Evolutionary conservation across 2,329 filamentous ascomycete genomes (phyloP).

Genomic region (Colletotrichum salicis): DNA sequence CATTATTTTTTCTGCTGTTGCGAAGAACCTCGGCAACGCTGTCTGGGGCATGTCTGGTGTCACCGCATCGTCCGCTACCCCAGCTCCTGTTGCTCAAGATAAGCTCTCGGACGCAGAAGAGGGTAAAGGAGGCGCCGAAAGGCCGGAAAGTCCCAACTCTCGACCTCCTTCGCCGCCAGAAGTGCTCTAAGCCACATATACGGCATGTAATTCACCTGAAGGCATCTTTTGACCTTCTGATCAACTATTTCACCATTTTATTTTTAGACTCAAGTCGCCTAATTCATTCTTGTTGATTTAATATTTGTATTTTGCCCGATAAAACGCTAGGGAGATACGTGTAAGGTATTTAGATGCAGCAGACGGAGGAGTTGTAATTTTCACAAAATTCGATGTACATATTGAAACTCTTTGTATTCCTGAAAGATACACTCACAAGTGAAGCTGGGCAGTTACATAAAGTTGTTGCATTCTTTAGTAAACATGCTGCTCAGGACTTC

Average conservation of each 20-base stretch:
- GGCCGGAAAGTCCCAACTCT: not conserved
- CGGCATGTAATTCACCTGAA: not conserved
- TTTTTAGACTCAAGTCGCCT: not conserved
- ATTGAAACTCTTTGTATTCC: not conserved
- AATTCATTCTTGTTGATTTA: not conserved
- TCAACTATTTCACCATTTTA: not conserved
- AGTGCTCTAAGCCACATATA: not conserved
- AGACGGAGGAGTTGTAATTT: not conserved
- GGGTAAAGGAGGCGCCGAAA: not conserved
- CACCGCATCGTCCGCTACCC: not conserved
- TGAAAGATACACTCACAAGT: too few relatives aligned
- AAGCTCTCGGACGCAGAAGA: not conserved
- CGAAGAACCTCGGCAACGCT: constrained; percentile 10
- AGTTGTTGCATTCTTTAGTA: too few relatives aligned
- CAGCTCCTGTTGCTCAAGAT: not conserved
- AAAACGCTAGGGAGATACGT: not conserved
- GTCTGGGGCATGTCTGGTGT: constrained; percentile 17
- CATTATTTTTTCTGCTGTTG: constrained; percentile 5
- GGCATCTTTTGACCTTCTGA: too few relatives aligned
- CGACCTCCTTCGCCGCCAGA: constrained; percentile 2
- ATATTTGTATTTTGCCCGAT: not conserved
- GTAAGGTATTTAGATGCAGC: too few relatives aligned
- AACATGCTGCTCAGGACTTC: too few relatives aligned
- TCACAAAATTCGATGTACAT: not conserved
- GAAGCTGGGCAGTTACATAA: too few relatives aligned